Percentiles rank a stretch among this genome's conserved stretches.
Evolutionary conservation across 129 eudicot species (phyloP).

Genomic region (Oenanthe sinensis): DNA sequence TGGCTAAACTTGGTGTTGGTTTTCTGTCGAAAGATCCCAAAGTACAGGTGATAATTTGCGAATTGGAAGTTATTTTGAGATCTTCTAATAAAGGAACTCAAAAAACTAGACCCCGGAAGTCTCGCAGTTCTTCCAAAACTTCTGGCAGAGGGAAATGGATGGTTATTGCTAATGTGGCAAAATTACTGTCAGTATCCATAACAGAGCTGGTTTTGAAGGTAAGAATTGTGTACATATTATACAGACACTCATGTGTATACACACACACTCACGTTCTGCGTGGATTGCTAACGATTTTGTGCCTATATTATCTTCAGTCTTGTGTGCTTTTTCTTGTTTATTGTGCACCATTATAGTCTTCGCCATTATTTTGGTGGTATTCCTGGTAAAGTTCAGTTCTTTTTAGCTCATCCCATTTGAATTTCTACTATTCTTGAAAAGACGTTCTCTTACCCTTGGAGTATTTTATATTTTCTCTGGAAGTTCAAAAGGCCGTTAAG

Average conservation of each 20-base stretch:
- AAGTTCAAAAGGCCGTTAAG: not conserved
- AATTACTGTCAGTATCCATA: conserved; percentile 71
- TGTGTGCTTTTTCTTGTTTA: not conserved
- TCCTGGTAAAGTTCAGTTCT: not conserved
- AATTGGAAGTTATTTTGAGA: conserved; percentile 69
- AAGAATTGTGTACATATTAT: not conserved
- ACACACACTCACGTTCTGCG: not conserved
- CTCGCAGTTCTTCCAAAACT: conserved; percentile 35
- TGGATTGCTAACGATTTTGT: not conserved
- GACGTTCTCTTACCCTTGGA: not conserved
- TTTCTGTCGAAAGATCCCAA: conserved; percentile 86
- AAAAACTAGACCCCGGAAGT: conserved; percentile 43
- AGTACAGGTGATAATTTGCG: conserved; percentile 66
- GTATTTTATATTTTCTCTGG: not conserved
- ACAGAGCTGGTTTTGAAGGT: conserved; percentile 78
- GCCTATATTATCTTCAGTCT: not conserved
- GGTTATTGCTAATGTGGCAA: conserved; percentile 87
- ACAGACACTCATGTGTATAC: not conserved
- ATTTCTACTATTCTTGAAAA: not conserved
- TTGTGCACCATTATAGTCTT: not conserved
- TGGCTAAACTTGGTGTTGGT: conserved; percentile 76
- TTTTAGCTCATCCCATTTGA: not conserved
- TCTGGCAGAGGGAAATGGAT: conserved; percentile 95
- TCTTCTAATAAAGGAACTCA: conserved; percentile 43
- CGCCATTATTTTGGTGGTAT: not conserved